Conservation (phyloP, 1,284 basidiomycete species). For the Trametes polyzona region DNA sequence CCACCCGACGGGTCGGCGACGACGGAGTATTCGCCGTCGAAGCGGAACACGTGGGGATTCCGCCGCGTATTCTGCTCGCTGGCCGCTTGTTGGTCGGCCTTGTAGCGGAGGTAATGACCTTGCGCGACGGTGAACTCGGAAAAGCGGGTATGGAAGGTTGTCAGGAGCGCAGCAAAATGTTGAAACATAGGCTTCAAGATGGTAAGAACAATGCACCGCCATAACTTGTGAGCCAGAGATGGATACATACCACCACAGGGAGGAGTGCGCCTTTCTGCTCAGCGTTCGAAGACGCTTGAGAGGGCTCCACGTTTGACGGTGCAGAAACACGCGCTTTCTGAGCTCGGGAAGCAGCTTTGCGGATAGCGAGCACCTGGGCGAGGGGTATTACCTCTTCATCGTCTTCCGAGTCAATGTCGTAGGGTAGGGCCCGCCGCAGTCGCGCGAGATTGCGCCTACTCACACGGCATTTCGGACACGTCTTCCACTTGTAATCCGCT, state of each 20-base stretch:
- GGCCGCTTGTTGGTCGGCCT: constrained; percentile 19
- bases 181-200: constrained; percentile 42
- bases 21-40: constrained; percentile 59
- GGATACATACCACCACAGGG: constrained; percentile 12
- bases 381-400: constrained; percentile 1
- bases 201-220: not conserved
- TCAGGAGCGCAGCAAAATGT: constrained; percentile 40
- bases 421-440: not conserved
- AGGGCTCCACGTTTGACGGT: not conserved
- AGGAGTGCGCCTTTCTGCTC: not conserved
- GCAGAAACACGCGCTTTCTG: not conserved
- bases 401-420: not conserved
- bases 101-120: constrained; percentile 41
- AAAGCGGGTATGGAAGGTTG: constrained; percentile 43
- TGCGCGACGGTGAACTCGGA: constrained; percentile 46
- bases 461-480: constrained; percentile 40
- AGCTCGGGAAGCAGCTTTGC: not conserved
- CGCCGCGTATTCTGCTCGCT: constrained; percentile 7
- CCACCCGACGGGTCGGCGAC: constrained; percentile 46
- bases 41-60: constrained; percentile 43
- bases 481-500: constrained; percentile 40
- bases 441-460: constrained; percentile 13
- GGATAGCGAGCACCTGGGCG: not conserved
- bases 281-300: not conserved
- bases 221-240: no score